Conservation (phyloP, 176 grass and related monocot genomes). For the Otatea glauca region DNA sequence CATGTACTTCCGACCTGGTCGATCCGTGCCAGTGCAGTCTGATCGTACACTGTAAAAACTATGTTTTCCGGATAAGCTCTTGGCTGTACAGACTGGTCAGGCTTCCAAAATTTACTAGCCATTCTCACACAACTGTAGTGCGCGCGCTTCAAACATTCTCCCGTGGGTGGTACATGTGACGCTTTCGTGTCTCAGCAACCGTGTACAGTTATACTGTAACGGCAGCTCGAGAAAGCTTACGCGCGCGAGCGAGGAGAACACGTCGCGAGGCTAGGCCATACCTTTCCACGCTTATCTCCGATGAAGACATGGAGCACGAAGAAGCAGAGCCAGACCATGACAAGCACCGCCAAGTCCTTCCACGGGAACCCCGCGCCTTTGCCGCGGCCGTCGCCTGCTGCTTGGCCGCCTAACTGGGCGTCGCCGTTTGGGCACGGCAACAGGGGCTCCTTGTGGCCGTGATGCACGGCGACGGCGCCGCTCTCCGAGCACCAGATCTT, state of each 20-base stretch:
- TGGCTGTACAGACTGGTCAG: too few relatives aligned
- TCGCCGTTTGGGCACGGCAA: background rate
- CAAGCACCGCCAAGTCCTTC: constrained; percentile 61
- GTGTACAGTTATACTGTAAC: background rate
- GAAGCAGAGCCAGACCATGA: constrained; percentile 78
- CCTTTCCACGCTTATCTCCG: constrained; percentile 82
- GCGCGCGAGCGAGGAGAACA: background rate
- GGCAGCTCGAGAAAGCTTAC: background rate
- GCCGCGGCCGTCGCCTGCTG: background rate
- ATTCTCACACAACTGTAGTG: too few relatives aligned
- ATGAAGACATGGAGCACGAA: constrained; percentile 77
- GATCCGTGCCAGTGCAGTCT: background rate
- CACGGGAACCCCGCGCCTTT: constrained; percentile 44
- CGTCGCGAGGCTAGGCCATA: constrained; percentile 38
- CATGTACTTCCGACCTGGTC: background rate
- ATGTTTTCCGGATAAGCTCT: too few relatives aligned
- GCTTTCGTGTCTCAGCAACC: too few relatives aligned
- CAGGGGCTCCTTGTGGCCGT: constrained; percentile 44
- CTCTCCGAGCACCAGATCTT: constrained; percentile 68
- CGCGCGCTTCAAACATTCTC: too few relatives aligned
- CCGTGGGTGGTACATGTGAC: too few relatives aligned
- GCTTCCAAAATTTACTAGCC: too few relatives aligned
- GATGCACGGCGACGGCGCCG: background rate
- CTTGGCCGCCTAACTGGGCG: background rate
- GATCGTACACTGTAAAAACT: too few relatives aligned